Base-by-base conservation (phyloP, 257 asterid genomes). In the Voacanga thouarsii region DNA sequence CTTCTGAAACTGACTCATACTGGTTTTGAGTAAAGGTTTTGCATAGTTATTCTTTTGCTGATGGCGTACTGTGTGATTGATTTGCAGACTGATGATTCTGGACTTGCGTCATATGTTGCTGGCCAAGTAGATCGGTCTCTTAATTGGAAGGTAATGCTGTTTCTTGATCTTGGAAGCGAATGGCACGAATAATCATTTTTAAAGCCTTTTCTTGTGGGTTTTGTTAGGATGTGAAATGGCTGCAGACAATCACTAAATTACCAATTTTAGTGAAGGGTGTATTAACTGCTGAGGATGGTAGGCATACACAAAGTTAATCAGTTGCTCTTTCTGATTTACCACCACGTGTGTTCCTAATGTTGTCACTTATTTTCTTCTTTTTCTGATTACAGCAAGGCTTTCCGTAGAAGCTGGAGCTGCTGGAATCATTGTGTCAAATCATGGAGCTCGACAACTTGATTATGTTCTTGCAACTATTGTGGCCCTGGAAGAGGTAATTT, bases 391-490 rank as follows among this genome's bases (percentile, higher is more conserved):
- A 92, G 96, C 97, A 56, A 85, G 80, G 45, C 77, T 86, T 75
- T 87, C 90, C 2, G 85, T 91, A 61, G 86, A 92, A 86, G 86
- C 88, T 69, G 96, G 97, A 78, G 92, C 75, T 64, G 92, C 91
- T 4, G 97, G 97, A 82, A 89, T 92, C 41, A 87, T 91, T 61
- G 97, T 92, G 76, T 92, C 97, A 39, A 92, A 92, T 79, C 97
- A 92, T 57, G 97, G 97, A 43, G 97, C 97, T 82, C 86, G 96
- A 51, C 97, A 92, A 83, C 92, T 92, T n/a, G 97, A 92, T 50
- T 92, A 87, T 76, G 92, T 85, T 51, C 92, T 92, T 41, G 92
- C 96, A 55, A 89, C 97, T 76, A 84, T 92, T 59, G 80, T 79
- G 81, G 94, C 92, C 53, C 81, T 92, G 79, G 97, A 89, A 82